Conservation (phyloP, 345 rosid genomes). For the Populus simonii region DNA sequence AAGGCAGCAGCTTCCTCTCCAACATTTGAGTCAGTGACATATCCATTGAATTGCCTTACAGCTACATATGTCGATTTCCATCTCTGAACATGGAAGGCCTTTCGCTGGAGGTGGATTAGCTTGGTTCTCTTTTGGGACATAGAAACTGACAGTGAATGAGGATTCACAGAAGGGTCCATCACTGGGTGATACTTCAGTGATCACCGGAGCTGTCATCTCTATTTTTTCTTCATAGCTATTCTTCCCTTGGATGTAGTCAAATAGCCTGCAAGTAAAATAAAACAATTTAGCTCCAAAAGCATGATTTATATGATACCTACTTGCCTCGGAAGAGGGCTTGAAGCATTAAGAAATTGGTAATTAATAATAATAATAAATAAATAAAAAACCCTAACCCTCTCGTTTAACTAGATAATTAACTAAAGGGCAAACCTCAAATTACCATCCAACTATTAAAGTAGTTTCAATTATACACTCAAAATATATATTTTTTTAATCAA, state of each 20-base stretch:
- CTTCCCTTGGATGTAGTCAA: slow-evolving; percentile 81
- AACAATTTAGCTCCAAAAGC: background rate
- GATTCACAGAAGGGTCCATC: slow-evolving; percentile 89
- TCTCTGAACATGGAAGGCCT: slow-evolving; percentile 65
- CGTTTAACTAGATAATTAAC: background rate
- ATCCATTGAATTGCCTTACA: slow-evolving; percentile 71
- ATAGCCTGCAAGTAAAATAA: slow-evolving; percentile 41
- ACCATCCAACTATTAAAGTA: too few relatives aligned
- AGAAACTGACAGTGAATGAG: slow-evolving; percentile 71
- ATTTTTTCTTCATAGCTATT: slow-evolving; percentile 50
- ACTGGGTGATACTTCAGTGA: slow-evolving; percentile 65
- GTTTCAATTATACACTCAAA: too few relatives aligned
- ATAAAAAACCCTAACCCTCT: too few relatives aligned
- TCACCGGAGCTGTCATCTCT: slow-evolving; percentile 91
- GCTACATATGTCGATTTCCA: slow-evolving; percentile 61
- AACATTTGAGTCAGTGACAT: slow-evolving; percentile 48
- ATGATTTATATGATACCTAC: background rate
- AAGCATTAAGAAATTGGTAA: too few relatives aligned
- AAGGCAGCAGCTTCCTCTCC: slow-evolving; percentile 79
- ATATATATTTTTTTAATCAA: too few relatives aligned
- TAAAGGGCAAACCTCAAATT: too few relatives aligned
- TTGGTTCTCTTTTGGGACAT: slow-evolving; percentile 72
- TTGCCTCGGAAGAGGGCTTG: background rate
- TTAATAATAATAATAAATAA: too few relatives aligned
- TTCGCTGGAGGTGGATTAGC: slow-evolving; percentile 69